Percentiles rank a stretch among this genome's conserved stretches.
Evolutionary conservation across 2,329 filamentous ascomycete species (phyloP).

Genomic region (Teratosphaeria destructans): DNA sequence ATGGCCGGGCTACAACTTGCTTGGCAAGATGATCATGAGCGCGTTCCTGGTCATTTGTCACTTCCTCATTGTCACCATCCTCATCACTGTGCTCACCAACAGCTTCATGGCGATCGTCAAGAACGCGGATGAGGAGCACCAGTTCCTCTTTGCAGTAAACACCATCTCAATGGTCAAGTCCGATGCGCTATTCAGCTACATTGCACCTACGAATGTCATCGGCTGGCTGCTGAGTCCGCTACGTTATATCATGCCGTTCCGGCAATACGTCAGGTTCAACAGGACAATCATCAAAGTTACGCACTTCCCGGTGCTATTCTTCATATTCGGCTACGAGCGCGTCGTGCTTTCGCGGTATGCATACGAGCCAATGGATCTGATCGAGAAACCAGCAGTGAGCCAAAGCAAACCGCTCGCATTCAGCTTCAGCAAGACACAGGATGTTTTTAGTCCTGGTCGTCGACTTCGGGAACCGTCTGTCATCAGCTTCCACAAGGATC

Average conservation of each 20-base stretch:
- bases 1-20: constrained; percentile 69
- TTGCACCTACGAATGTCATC: constrained; percentile 82
- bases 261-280: constrained; percentile 74
- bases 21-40: constrained; percentile 66
- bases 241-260: constrained; percentile 68
- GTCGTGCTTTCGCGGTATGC: constrained; percentile 63
- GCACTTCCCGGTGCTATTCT: constrained; percentile 77
- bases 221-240: constrained; percentile 82
- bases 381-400: constrained; percentile 50
- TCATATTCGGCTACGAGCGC: constrained; percentile 80
- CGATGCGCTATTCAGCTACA: constrained; percentile 89
- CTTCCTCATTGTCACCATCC: constrained; percentile 85
- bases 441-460: constrained; percentile 59
- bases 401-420: constrained; percentile 23
- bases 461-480: constrained; percentile 66
- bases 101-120: constrained; percentile 92
- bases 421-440: constrained; percentile 24
- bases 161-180: constrained; percentile 98
- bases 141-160: constrained; percentile 89
- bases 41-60: constrained; percentile 90
- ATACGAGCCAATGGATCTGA: constrained; percentile 73
- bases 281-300: constrained; percentile 85
- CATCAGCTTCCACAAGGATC: constrained; percentile 79
- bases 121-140: constrained; percentile 86
- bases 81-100: constrained; percentile 92